These are phyloP conservation scores for Lentinula aciculospora DNA, from an alignment of 768 basidiomycete genomes.

Conservation along the genomic window DNA sequence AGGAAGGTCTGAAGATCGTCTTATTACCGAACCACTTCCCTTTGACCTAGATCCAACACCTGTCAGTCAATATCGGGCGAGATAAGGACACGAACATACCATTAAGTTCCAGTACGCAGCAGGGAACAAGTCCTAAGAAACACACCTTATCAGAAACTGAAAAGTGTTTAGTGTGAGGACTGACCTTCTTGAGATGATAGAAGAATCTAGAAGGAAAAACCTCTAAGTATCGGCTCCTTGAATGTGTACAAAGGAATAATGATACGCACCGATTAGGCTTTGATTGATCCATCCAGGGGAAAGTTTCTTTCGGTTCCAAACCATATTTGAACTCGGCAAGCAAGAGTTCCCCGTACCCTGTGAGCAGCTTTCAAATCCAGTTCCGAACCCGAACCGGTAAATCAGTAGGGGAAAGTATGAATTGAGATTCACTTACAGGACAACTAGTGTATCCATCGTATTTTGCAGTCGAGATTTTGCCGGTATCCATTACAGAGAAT, in stretches of 20 bases:
- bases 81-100: constrained; percentile 29
- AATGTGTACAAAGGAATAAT: no score
- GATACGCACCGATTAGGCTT: constrained; percentile 60
- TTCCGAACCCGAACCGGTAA: not conserved
- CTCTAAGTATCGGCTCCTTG: constrained; percentile 6
- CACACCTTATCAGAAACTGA: not conserved
- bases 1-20: constrained; percentile 34
- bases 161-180: constrained; percentile 1
- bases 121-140: constrained; percentile 56
- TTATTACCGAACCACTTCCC: constrained; percentile 45
- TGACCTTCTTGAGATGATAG: constrained; percentile 84
- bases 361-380: constrained; percentile 73
- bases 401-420: not conserved
- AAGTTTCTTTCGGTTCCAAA: constrained; percentile 81
- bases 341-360: constrained; percentile 78
- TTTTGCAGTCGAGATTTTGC: constrained; percentile 56
- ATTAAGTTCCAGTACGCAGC: constrained; percentile 73
- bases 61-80: constrained; percentile 7
- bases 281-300: constrained; percentile 71
- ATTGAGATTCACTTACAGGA: constrained; percentile 46
- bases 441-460: constrained; percentile 93
- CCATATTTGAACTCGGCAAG: constrained; percentile 96
- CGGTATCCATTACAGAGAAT: constrained; percentile 67
- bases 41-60: constrained; percentile 19
- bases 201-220: constrained; percentile 47